Percentiles rank a stretch among this genome's conserved stretches.
Evolutionary conservation across 345 rosid species (phyloP).

Genomic region (Citrus hindsii): DNA sequence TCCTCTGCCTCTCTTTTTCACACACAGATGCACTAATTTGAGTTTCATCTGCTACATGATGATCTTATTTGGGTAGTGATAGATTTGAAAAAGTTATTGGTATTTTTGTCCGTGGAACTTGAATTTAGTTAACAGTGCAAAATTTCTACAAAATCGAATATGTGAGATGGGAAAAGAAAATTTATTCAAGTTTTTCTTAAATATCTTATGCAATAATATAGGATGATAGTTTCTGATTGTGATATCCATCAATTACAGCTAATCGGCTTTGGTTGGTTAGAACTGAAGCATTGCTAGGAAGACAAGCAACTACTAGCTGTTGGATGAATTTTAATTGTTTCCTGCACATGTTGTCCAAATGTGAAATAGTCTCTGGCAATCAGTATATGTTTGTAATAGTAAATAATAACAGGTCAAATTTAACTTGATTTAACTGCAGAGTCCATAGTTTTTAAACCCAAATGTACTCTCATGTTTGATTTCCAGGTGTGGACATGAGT

Average conservation of each 20-base stretch:
- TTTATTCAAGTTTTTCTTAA: neutral
- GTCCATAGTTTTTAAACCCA: neutral
- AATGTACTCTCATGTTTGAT: slow-evolving; percentile 7
- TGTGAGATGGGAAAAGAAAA: neutral
- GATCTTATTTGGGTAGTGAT: neutral
- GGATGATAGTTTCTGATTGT: neutral
- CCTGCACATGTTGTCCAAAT: neutral
- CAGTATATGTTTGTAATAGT: neutral
- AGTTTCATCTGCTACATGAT: neutral
- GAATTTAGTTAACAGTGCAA: neutral
- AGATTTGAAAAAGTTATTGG: neutral
- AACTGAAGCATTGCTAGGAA: neutral
- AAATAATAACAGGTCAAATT: neutral
- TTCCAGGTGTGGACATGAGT: slow-evolving; percentile 89
- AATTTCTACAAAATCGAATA: neutral
- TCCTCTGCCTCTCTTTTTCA: neutral
- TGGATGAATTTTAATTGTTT: neutral
- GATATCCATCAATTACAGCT: neutral
- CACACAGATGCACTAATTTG: neutral
- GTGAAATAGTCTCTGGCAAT: neutral
- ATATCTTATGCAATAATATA: neutral
- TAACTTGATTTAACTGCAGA: neutral
- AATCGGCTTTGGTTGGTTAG: neutral
- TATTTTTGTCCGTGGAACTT: neutral
- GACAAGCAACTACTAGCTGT: neutral